Conservation (phyloP, 2,329 filamentous ascomycete species). For the Leptosphaerulina australis region DNA sequence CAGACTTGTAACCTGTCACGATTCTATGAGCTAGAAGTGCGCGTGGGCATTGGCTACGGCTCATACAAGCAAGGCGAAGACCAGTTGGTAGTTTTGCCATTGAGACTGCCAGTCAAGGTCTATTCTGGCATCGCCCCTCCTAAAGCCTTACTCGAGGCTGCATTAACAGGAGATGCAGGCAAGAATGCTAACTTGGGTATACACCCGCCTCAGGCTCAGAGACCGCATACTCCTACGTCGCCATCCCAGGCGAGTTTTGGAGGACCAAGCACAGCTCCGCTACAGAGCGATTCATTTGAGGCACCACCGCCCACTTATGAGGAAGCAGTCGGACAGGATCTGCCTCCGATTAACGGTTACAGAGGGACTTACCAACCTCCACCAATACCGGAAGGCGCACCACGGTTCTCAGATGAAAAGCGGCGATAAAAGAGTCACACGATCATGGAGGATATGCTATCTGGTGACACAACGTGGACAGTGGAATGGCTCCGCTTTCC, state of each 20-base stretch:
- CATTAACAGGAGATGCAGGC: conserved; percentile 46
- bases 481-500: background rate
- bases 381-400: conserved; percentile 45
- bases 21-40: conserved; percentile 82
- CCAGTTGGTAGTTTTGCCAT: conserved; percentile 78
- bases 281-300: conserved; percentile 17
- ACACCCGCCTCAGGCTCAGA: conserved; percentile 24
- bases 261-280: conserved; percentile 21
- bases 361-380: conserved; percentile 68
- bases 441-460: conserved; percentile 3
- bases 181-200: conserved; percentile 22
- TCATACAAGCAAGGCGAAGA: conserved; percentile 61
- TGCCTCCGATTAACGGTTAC: conserved; percentile 74
- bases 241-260: conserved; percentile 29
- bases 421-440: conserved; percentile 32
- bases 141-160: conserved; percentile 72
- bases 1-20: conserved; percentile 85
- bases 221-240: conserved; percentile 33
- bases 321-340: conserved; percentile 81
- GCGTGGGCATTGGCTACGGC: conserved; percentile 78
- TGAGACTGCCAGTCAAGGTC: conserved; percentile 79
- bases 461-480: conserved; percentile 1
- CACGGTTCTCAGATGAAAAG: conserved; percentile 47
- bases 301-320: conserved; percentile 89
- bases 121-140: conserved; percentile 89